phyloP scores from a whole-genome alignment of 129 eudicot genomes.

The Saussurea involucrata region DNA sequence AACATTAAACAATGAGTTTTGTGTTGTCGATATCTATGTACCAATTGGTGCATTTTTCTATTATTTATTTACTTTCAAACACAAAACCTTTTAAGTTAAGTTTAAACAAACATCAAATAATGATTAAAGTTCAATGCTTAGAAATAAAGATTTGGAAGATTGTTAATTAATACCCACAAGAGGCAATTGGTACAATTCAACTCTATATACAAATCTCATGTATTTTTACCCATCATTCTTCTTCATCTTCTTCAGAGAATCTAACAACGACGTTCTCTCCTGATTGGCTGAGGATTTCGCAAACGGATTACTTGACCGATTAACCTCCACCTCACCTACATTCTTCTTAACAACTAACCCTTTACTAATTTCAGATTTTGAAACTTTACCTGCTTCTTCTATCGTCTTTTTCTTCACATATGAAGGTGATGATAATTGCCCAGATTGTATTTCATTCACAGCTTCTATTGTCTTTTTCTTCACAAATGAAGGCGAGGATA shows the following conservation, averaged over 20 bases:
- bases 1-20: too few relatives aligned
- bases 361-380: conserved; percentile 28
- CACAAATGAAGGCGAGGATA: conserved; percentile 1
- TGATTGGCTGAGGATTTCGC: conserved; percentile 69
- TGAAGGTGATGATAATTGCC: conserved; percentile 31
- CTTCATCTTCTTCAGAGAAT: conserved; percentile 79
- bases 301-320: conserved; percentile 68
- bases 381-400: conserved; percentile 34
- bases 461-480: conserved; percentile 22
- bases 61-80: not conserved
- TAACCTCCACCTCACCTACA: conserved; percentile 19
- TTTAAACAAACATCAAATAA: not conserved
- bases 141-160: not conserved
- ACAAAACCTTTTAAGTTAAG: not conserved
- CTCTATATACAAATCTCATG: conserved; percentile 14
- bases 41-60: not conserved
- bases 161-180: conserved; percentile 3
- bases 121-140: not conserved
- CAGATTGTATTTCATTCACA: conserved; percentile 30
- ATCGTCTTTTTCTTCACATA: conserved; percentile 37
- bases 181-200: not conserved
- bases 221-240: conserved; percentile 38
- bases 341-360: conserved; percentile 28
- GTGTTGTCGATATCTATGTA: too few relatives aligned
- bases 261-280: conserved; percentile 64